phyloP scores from a whole-genome alignment of 306 rosid species.

The Urtica urens region DNA sequence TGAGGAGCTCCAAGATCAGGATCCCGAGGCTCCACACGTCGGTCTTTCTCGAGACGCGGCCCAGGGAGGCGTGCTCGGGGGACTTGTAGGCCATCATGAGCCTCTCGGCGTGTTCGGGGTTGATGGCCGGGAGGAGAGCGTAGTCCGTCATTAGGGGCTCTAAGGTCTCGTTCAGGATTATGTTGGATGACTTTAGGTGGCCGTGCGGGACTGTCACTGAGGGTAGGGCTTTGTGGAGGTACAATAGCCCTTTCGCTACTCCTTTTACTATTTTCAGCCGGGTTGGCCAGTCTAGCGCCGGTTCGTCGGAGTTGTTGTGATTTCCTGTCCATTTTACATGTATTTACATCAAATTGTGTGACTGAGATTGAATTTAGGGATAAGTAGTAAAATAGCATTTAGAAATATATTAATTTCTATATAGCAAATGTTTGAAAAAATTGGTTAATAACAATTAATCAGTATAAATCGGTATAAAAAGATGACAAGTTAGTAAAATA shows the following conservation, averaged over 20 bases:
- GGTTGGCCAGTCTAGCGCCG: slow-evolving; percentile 63
- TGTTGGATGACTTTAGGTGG: slow-evolving; percentile 85
- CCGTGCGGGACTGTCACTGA: slow-evolving; percentile 68
- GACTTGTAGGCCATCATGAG: slow-evolving; percentile 89
- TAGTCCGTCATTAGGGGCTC: slow-evolving; percentile 70
- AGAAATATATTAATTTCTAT: no score
- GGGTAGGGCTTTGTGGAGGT: slow-evolving; percentile 51
- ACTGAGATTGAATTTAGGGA: no score
- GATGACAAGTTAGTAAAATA: no score
- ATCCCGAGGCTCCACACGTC: slow-evolving; percentile 84
- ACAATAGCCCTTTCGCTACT: slow-evolving; percentile 50
- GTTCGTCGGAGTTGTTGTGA: slow-evolving; percentile 36
- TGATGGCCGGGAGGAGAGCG: slow-evolving; percentile 50
- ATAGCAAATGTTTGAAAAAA: no score
- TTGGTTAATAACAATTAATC: no score
- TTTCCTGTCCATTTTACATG: slow-evolving; percentile 50
- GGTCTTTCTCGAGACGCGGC: slow-evolving; percentile 70
- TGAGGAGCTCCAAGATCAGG: slow-evolving; percentile 67
- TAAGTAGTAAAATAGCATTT: no score
- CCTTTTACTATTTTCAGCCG: slow-evolving; percentile 79
- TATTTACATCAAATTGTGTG: no score
- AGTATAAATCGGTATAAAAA: no score
- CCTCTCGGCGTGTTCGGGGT: slow-evolving; percentile 50
- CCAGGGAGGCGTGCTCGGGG: slow-evolving; percentile 62
- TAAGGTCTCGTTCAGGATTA: slow-evolving; percentile 45